Percentiles rank a stretch among this genome's conserved stretches.
Conservation (phyloP, 1,284 basidiomycete genomes). For the Trichosporon faecale region DNA sequence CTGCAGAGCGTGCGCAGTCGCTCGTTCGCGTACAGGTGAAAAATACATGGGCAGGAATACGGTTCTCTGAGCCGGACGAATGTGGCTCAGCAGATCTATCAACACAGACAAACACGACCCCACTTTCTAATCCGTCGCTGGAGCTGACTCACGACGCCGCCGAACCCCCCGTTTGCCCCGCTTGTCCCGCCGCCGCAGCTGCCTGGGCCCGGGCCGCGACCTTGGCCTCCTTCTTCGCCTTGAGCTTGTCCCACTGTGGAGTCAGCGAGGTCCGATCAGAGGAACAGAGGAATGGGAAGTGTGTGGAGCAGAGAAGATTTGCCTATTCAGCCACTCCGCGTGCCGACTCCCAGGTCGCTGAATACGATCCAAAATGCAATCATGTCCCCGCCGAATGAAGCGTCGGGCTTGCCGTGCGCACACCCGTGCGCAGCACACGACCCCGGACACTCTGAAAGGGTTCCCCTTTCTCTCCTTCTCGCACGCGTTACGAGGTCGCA, state of each 20-base stretch:
- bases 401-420: neutral
- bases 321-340: neutral
- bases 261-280: conserved; percentile 34
- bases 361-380: neutral
- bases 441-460: neutral
- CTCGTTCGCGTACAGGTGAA: neutral
- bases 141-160: neutral
- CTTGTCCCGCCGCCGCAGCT: neutral
- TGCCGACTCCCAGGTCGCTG: neutral
- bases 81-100: neutral
- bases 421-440: neutral
- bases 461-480: neutral
- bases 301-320: neutral
- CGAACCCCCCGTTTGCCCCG: neutral
- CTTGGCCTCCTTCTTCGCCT: conserved; percentile 80
- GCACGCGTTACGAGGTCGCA: neutral
- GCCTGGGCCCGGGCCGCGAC: conserved; percentile 31
- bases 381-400: neutral
- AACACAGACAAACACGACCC: neutral
- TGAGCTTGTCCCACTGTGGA: conserved; percentile 75
- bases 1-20: neutral
- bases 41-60: neutral
- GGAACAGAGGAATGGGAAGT: neutral
- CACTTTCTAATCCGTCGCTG: neutral
- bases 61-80: neutral